These are phyloP conservation scores for Podila epicladia DNA, from an alignment of 192 early-diverging fungal genomes.

Conservation along the genomic window DNA sequence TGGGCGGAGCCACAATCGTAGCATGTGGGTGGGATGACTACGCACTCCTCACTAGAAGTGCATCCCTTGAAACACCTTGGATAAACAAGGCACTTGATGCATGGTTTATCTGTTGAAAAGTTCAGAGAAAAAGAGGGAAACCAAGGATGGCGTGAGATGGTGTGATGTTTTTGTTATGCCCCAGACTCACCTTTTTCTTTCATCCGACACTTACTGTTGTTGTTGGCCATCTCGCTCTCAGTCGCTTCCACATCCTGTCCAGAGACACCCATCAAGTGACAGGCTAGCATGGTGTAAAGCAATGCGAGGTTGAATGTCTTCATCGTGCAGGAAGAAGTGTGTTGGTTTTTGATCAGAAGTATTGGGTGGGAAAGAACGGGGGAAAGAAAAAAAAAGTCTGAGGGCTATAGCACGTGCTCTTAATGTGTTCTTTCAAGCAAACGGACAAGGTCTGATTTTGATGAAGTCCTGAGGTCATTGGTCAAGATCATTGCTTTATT, in stretches of 20 bases:
- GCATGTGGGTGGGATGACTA: background rate
- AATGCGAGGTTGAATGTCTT: background rate
- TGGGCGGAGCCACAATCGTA: background rate
- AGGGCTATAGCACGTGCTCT: too few species aligned
- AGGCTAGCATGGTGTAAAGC: background rate
- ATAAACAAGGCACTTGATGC: background rate
- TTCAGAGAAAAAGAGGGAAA: background rate
- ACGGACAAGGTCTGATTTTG: too few species aligned
- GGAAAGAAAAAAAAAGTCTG: too few species aligned
- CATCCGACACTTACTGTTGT: background rate
- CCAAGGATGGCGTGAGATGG: background rate
- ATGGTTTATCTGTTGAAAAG: background rate
- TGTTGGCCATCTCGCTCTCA: background rate
- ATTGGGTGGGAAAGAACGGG: too few species aligned
- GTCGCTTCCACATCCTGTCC: background rate
- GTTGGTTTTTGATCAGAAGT: too few species aligned
- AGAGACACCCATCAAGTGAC: background rate
- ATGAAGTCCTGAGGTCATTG: too few species aligned
- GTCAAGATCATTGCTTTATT: too few species aligned
- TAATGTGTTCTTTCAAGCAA: too few species aligned
- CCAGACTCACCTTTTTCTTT: background rate
- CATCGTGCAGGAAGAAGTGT: background rate
- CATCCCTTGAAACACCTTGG: background rate
- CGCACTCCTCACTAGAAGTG: background rate
- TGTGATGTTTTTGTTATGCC: background rate